These are phyloP conservation scores for barrel medic (Medicago truncatula) DNA, from an alignment of 306 rosid genomes.

Conservation along the genomic window DNA sequence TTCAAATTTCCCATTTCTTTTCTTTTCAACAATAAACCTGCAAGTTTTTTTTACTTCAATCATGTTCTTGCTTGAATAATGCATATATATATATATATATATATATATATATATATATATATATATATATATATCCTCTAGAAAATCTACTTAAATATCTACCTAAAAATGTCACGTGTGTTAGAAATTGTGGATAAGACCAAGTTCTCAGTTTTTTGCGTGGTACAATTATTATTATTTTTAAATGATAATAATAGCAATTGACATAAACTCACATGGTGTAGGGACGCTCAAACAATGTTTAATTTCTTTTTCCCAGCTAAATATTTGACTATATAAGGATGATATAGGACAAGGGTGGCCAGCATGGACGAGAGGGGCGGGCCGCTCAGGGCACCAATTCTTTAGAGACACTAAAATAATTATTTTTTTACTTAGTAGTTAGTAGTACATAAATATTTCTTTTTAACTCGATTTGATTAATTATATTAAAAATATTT, in stretches of 20 bases:
- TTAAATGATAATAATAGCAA: neutral
- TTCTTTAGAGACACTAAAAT: no score
- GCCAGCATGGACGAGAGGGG: no score
- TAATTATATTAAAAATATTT: no score
- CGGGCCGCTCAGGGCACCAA: no score
- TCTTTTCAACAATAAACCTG: neutral
- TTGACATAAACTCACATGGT: neutral
- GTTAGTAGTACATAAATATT: no score
- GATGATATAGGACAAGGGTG: no score
- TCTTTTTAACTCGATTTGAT: no score
- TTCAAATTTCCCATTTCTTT: neutral
- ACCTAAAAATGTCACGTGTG: slow-evolving; percentile 18
- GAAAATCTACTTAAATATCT: slow-evolving; percentile 28
- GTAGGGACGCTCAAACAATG: neutral
- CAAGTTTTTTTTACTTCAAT: neutral
- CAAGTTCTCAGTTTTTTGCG: neutral
- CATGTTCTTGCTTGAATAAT: neutral
- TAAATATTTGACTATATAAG: no score
- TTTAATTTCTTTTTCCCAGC: no score
- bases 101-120: neutral
- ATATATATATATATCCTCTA: neutral
- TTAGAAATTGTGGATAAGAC: slow-evolving; percentile 26
- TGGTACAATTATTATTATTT: neutral
- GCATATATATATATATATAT: neutral
- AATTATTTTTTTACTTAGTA: no score